Percentiles rank a stretch among this genome's conserved stretches.
phyloP scores from a whole-genome alignment of 2,329 filamentous ascomycete genomes.

The Fusarium mexicanum region DNA sequence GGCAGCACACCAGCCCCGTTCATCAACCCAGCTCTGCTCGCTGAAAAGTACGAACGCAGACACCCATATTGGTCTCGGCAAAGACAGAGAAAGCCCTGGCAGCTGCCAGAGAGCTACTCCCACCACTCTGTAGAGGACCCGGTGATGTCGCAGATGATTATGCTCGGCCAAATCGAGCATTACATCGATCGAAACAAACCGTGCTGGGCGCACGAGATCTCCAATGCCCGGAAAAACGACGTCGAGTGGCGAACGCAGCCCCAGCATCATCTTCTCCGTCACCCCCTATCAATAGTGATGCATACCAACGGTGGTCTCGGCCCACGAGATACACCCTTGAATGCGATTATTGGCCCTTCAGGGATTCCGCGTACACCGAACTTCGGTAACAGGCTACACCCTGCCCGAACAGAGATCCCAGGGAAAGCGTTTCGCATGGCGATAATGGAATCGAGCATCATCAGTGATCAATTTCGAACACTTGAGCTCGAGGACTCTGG shows the following conservation, averaged over 20 bases:
- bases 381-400: neutral
- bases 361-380: neutral
- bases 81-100: neutral
- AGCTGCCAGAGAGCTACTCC: neutral
- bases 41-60: neutral
- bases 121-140: neutral
- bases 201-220: neutral
- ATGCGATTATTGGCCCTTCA: neutral
- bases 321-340: neutral
- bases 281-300: neutral
- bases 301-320: neutral
- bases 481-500: neutral
- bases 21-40: neutral
- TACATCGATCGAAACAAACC: neutral
- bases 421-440: neutral
- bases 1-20: neutral
- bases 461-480: neutral
- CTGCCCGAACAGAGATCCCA: neutral
- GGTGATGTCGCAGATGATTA: neutral
- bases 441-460: neutral
- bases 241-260: neutral
- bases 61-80: neutral
- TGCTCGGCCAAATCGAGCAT: neutral
- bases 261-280: neutral
- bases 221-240: neutral